These are phyloP conservation scores for Russula virescens DNA, from an alignment of 768 basidiomycete species.

Conservation along the genomic window DNA sequence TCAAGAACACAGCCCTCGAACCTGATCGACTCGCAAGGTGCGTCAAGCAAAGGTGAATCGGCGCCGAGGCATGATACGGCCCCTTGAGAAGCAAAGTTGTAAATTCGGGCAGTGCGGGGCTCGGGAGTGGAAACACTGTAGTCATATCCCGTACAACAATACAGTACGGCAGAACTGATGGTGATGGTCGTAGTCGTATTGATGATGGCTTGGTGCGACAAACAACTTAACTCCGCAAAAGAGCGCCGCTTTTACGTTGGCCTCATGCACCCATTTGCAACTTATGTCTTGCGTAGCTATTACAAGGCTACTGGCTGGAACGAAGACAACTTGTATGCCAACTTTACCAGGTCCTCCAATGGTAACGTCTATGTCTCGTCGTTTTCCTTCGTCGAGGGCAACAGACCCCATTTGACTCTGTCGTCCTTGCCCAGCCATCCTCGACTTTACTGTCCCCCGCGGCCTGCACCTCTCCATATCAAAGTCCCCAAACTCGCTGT, in stretches of 20 bases:
- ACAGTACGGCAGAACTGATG: too few relatives aligned
- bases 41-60: conserved; percentile 61
- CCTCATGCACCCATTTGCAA: conserved; percentile 73
- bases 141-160: too few relatives aligned
- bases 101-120: conserved; percentile 49
- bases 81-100: conserved; percentile 58
- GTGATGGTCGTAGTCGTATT: too few relatives aligned
- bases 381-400: too few relatives aligned
- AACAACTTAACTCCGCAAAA: background rate
- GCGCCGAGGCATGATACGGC: conserved; percentile 58
- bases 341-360: conserved; percentile 83
- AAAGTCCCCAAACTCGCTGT: conserved; percentile 83
- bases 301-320: conserved; percentile 95
- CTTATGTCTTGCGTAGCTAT: conserved; percentile 84
- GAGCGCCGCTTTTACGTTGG: background rate
- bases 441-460: conserved; percentile 84
- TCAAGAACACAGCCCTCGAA: conserved; percentile 42
- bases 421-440: conserved; percentile 53
- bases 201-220: too few relatives aligned
- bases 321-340: conserved; percentile 89
- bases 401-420: background rate
- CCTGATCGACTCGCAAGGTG: conserved; percentile 34
- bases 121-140: conserved; percentile 37
- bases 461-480: conserved; percentile 76
- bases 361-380: conserved; percentile 40